phyloP scores from a whole-genome alignment of 2,329 filamentous ascomycete genomes.

The Apiospora marii region DNA sequence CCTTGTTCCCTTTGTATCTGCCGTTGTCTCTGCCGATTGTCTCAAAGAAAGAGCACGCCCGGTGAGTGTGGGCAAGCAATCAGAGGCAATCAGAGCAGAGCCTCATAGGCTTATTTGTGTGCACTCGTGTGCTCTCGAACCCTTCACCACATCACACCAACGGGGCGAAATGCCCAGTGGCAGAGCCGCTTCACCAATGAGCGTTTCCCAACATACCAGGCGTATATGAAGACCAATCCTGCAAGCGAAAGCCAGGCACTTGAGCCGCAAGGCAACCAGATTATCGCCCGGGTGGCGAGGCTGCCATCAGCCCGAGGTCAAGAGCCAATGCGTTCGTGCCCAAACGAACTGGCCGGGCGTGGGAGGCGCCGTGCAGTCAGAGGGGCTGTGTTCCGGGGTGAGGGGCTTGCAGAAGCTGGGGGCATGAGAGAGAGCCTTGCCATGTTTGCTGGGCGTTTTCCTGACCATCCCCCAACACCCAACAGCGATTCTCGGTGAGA shows the following conservation, averaged over 20 bases:
- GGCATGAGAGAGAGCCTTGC: not conserved
- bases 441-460: not conserved
- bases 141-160: not conserved
- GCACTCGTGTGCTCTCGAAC: not conserved
- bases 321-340: not conserved
- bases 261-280: conserved; percentile 7
- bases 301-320: not conserved
- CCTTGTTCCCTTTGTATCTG: not conserved
- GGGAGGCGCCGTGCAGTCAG: not conserved
- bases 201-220: not conserved
- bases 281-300: not conserved
- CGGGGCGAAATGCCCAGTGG: not conserved
- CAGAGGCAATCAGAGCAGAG: not conserved
- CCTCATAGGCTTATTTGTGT: not conserved
- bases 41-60: not conserved
- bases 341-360: not conserved
- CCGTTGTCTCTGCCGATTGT: not conserved
- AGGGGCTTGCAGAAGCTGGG: conserved; percentile 1
- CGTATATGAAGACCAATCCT: not conserved
- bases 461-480: not conserved
- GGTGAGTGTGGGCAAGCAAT: conserved; percentile 7
- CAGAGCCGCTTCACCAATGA: not conserved
- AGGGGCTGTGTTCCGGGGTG: not conserved
- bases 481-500: not conserved
- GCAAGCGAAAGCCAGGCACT: not conserved